phyloP scores from a whole-genome alignment of 352 stramenopile genomes.

The Phytophthora ohioensis region DNA sequence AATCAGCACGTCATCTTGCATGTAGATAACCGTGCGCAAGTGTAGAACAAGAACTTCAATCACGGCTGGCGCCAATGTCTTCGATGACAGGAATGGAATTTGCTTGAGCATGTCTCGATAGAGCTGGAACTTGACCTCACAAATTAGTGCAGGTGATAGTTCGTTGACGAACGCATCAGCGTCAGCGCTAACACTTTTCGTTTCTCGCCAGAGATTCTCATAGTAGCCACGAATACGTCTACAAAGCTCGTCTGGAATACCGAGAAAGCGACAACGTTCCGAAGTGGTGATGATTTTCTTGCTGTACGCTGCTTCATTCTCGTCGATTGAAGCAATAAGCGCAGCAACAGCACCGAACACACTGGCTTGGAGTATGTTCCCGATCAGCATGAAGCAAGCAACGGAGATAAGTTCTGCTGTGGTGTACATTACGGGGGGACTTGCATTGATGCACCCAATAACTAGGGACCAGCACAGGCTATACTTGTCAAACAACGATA shows the following conservation, averaged over 20 bases:
- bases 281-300: slow-evolving; percentile 72
- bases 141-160: slow-evolving; percentile 70
- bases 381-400: slow-evolving; percentile 70
- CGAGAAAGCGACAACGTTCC: slow-evolving; percentile 71
- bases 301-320: slow-evolving; percentile 70
- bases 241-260: slow-evolving; percentile 57
- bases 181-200: slow-evolving; percentile 61
- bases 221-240: slow-evolving; percentile 69
- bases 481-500: slow-evolving; percentile 53
- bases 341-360: slow-evolving; percentile 75
- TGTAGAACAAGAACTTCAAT: slow-evolving; percentile 85
- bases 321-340: slow-evolving; percentile 70
- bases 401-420: slow-evolving; percentile 58
- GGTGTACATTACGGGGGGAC: slow-evolving; percentile 62
- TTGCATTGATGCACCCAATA: slow-evolving; percentile 70
- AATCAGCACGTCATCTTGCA: slow-evolving; percentile 83
- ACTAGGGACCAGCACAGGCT: slow-evolving; percentile 62
- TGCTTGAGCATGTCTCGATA: slow-evolving; percentile 81
- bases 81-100: slow-evolving; percentile 74
- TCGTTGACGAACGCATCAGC: slow-evolving; percentile 82
- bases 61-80: slow-evolving; percentile 65
- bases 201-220: slow-evolving; percentile 75
- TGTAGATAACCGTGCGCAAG: slow-evolving; percentile 84
- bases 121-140: slow-evolving; percentile 83
- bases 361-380: slow-evolving; percentile 70